Evolutionary conservation across 371 early-diverging fungal species (phyloP), one percentile per base, ranked within the genome.

Genomic region (Actinomucor elegans): DNA sequence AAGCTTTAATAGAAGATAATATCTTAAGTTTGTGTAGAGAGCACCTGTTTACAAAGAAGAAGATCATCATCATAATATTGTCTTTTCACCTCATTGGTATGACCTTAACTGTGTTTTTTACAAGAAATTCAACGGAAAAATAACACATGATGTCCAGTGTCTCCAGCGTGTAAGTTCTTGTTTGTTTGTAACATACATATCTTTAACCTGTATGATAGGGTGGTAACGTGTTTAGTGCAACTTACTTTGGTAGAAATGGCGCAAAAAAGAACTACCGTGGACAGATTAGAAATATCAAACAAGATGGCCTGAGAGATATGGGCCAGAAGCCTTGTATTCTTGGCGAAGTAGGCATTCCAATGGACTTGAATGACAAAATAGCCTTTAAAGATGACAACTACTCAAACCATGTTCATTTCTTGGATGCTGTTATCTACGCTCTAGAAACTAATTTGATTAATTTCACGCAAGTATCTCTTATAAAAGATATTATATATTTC

Each of bases 271-370:
- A 92, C 59, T 94, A 92, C 59, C 63, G 74, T 0, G 83, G 83
- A 0, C 94, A 94, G 51, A 75, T 94, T 20, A 51, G 73, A 17
- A 86, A 87, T 38, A 81, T 94, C 38, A 79, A 83, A 28, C 59
- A 68, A 20, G 71, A 61, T 18, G 92, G 93, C 2, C 46, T 82
- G 0, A 48, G 65, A 38, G 75, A 74, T 20, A 84, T 91, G 49
- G 92, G 92, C 9, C 52, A 74, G 6, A 83, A 79, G 34, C 91
- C 92, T 2, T 75, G 76, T 40, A 41, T 86, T 15, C 59, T 93
- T 27, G 94, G 94, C 31, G 94, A 93, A 62, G 86, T 85, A 15
- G 94, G 94, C 17, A 88, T 92, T 45, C 91, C 94, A 5, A 89
- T 91, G 91, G 94, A 93, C 56, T 71, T 93, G 49, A 89, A 91